Evolutionary conservation across 805 yeast genomes (phyloP), one percentile per base, ranked within the genome.

Genomic region (Ogataea salicorniae): DNA sequence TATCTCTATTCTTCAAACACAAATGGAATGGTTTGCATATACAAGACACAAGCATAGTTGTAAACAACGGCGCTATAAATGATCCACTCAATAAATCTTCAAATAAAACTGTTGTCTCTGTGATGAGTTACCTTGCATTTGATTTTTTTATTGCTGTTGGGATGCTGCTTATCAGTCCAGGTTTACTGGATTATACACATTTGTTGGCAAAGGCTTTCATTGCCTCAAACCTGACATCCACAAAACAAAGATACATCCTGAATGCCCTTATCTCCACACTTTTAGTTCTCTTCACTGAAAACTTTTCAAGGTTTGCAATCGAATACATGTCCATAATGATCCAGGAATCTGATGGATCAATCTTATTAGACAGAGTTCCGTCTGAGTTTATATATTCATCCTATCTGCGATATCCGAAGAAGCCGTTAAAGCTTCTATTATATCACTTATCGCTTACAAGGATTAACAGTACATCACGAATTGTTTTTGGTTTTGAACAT

Each of bases 161-260:
- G 15, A 34, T 61, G 26, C 46, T 62, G 14, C 20, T 57, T 13
- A 40, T 57, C 2, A 50, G 49, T 29, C 67, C 69, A 1, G 52
- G 54, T 3, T n/a, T 56, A 2, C 52, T 62, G 13, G 62, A 60
- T 34, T 65, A 59, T 38, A 43, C 58, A 2, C 57, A 60, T 37
- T 33, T 67, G 11, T 49, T 66, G 34, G 63, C 70, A 6, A 67
- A 66, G 49, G 62, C 70, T 0, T 54, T 63, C 37, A 54, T 68
- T n/a, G 70, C 70, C 1, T 58, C 69, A 14, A 64, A 54, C 23
- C 39, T 68, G 20, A 63, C 69, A 0, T 64, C 70, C 1, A 53
- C 63, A 6, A 58, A 53, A 42, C 53, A 59, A 41, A 52, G 64
- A 42, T 57, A 59, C 34, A 45, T 59, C 5, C 34, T 57, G 8